A percentile compares a stretch with the other conserved stretches of the same genome.
Evolutionary conservation across 176 grass and related monocot genomes (phyloP).

Genomic region (Musa schizocarpa): DNA sequence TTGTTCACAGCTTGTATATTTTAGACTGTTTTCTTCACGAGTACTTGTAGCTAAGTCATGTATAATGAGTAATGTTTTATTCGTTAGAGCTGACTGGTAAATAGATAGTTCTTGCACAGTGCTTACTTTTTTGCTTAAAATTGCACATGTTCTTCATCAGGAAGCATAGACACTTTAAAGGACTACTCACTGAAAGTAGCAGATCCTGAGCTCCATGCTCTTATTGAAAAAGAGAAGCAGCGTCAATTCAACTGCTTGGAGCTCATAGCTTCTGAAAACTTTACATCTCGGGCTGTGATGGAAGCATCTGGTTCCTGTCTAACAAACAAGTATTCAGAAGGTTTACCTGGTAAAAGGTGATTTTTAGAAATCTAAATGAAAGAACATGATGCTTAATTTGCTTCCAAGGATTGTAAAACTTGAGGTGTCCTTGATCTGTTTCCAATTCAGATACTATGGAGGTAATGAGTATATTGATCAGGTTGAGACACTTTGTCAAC

Average conservation of each 20-base stretch:
- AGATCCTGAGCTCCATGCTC: conserved; percentile 11
- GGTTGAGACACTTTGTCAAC: conserved; percentile 15
- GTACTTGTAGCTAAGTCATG: neutral
- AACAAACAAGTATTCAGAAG: conserved; percentile 19
- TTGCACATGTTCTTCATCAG: neutral
- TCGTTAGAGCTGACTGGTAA: neutral
- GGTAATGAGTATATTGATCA: conserved; percentile 24
- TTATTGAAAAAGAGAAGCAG: conserved; percentile 15
- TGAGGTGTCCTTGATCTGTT: neutral
- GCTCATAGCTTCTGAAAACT: conserved; percentile 22
- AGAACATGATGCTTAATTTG: neutral
- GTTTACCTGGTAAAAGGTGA: conserved; percentile 19
- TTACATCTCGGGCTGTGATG: conserved; percentile 16
- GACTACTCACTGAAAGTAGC: conserved; percentile 7
- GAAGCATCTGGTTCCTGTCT: conserved; percentile 21
- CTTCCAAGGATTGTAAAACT: neutral
- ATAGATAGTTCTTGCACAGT: neutral
- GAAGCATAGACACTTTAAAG: neutral
- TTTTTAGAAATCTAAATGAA: neutral
- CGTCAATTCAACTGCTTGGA: conserved; percentile 20
- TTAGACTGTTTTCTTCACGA: neutral
- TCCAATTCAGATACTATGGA: conserved; percentile 13
- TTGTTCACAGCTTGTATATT: neutral
- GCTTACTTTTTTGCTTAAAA: neutral
- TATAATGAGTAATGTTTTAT: neutral